Evolutionary conservation across 1,284 basidiomycete species (phyloP).

Genomic region (Uromyces viciae-fabae): DNA sequence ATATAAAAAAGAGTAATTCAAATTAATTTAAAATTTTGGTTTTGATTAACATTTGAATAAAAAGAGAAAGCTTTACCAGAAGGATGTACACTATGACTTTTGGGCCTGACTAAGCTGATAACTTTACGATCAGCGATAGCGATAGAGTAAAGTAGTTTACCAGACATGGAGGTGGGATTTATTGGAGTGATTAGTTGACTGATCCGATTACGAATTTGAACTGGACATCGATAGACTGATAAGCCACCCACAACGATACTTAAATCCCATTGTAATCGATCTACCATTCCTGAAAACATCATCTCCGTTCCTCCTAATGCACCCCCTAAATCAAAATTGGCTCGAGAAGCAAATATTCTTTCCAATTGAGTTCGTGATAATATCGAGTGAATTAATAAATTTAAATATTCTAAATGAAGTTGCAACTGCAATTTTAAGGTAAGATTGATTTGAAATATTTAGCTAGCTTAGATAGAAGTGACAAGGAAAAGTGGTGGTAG

Average conservation of each 20-base stretch:
- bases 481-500: no score
- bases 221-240: conserved; percentile 47
- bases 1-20: background rate
- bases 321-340: conserved; percentile 84
- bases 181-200: conserved; percentile 70
- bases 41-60: conserved; percentile 12
- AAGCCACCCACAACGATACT: conserved; percentile 61
- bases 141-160: conserved; percentile 78
- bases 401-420: conserved; percentile 86
- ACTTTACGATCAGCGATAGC: conserved; percentile 74
- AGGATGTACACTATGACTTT: conserved; percentile 90
- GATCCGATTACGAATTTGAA: conserved; percentile 60
- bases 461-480: no score
- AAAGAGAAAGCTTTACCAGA: conserved; percentile 63
- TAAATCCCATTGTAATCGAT: conserved; percentile 70
- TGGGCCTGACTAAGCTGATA: conserved; percentile 80
- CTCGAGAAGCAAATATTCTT: conserved; percentile 77
- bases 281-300: conserved; percentile 69
- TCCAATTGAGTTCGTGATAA: conserved; percentile 78
- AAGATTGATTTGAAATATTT: background rate
- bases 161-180: conserved; percentile 36
- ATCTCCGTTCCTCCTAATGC: conserved; percentile 76
- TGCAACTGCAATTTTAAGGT: conserved; percentile 64
- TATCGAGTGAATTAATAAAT: conserved; percentile 85
- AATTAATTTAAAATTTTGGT: background rate